phyloP scores from a whole-genome alignment of 257 asterid species.

The Lycium ferocissimum region DNA sequence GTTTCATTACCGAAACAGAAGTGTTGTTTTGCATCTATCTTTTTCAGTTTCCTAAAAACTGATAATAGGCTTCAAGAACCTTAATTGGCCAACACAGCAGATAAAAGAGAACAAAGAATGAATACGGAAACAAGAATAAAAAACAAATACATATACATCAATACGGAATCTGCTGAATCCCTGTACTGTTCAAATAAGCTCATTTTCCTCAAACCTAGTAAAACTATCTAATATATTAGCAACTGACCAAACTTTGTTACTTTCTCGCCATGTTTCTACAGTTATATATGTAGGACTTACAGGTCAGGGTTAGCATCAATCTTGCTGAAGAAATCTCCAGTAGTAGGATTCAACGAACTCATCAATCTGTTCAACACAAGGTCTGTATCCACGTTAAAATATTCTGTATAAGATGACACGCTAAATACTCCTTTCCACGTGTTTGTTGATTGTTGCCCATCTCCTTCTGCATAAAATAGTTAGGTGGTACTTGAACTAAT shows the following conservation, averaged over 20 bases:
- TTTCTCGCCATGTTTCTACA: slow-evolving; percentile 15
- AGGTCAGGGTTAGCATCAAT: slow-evolving; percentile 97
- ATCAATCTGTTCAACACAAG: slow-evolving; percentile 85
- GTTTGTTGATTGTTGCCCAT: slow-evolving; percentile 67
- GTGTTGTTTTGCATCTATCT: background rate
- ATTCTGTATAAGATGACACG: slow-evolving; percentile 82
- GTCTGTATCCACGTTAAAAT: slow-evolving; percentile 93
- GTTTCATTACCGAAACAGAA: background rate
- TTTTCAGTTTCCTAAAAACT: background rate
- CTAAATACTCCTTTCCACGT: slow-evolving; percentile 85
- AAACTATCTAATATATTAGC: slow-evolving; percentile 4
- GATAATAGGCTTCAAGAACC: slow-evolving; percentile 3
- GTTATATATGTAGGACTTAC: slow-evolving; percentile 57
- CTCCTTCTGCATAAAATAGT: slow-evolving; percentile 61
- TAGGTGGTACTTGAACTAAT: slow-evolving; percentile 11
- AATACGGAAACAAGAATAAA: background rate
- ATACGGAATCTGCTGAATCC: background rate
- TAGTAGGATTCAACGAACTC: slow-evolving; percentile 80
- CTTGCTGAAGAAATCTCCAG: slow-evolving; percentile 87
- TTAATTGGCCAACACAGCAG: background rate
- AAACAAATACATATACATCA: background rate
- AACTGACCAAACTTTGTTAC: background rate
- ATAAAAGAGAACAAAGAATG: background rate
- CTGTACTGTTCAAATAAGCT: background rate
- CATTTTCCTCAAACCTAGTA: slow-evolving; percentile 8